Percentiles rank a stretch among this genome's conserved stretches.
Conservation (phyloP, 176 grass and related monocot genomes). For the Olyra latifolia region DNA sequence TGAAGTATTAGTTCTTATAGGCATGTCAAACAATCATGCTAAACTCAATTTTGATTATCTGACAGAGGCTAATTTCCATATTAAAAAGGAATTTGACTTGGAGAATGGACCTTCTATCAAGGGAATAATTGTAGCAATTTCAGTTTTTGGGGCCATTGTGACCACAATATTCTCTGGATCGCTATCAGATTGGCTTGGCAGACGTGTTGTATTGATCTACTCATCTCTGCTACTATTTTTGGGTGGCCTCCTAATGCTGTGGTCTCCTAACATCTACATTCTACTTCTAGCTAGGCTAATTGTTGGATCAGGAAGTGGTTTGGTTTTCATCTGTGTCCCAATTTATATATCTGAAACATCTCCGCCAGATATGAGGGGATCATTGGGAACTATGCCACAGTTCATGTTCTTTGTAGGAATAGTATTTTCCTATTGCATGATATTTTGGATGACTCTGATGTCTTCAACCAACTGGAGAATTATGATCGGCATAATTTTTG, state of each 20-base stretch:
- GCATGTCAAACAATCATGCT: slow-evolving; percentile 12
- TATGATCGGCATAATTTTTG: slow-evolving; percentile 66
- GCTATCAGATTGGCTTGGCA: slow-evolving; percentile 70
- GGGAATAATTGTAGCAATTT: slow-evolving; percentile 67
- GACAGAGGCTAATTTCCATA: slow-evolving; percentile 64
- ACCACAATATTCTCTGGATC: slow-evolving; percentile 81
- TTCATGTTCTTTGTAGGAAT: slow-evolving; percentile 73
- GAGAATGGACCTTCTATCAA: slow-evolving; percentile 56
- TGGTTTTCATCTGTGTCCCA: slow-evolving; percentile 86
- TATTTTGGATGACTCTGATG: slow-evolving; percentile 77
- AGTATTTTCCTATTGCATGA: slow-evolving; percentile 84
- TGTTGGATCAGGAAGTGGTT: slow-evolving; percentile 78
- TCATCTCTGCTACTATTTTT: slow-evolving; percentile 76
- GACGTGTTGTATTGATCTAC: slow-evolving; percentile 65
- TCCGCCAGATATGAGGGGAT: slow-evolving; percentile 70
- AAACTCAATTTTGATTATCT: slow-evolving; percentile 26
- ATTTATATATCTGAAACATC: slow-evolving; percentile 96
- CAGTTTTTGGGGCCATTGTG: slow-evolving; percentile 70
- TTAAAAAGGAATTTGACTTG: slow-evolving; percentile 74
- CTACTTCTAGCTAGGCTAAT: slow-evolving; percentile 83
- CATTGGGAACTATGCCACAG: slow-evolving; percentile 72
- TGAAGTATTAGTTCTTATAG: slow-evolving; percentile 1
- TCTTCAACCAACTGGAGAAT: slow-evolving; percentile 64
- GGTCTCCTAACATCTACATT: slow-evolving; percentile 85
- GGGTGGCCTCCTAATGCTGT: slow-evolving; percentile 63